phyloP scores from a whole-genome alignment of 768 basidiomycete genomes.

The Rhizopogon salebrosus region DNA sequence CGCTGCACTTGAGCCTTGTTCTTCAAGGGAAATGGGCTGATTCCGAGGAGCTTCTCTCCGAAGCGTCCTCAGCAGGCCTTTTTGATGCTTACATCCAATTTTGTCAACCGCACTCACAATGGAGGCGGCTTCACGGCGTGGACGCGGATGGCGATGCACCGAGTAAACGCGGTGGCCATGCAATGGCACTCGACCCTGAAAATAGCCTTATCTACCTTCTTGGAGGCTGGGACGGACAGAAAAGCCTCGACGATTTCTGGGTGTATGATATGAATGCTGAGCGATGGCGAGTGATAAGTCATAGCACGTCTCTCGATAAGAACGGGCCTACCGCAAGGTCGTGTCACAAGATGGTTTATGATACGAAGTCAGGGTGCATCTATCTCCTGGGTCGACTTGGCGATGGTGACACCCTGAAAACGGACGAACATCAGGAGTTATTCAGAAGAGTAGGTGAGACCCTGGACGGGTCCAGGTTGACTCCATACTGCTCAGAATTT shows the following conservation, averaged over 20 bases:
- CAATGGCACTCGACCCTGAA: slow-evolving; percentile 71
- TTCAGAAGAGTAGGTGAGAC: slow-evolving; percentile 21
- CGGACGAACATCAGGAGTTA: slow-evolving; percentile 29
- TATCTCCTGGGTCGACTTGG: slow-evolving; percentile 69
- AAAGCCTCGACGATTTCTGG: slow-evolving; percentile 78
- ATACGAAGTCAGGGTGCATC: slow-evolving; percentile 61
- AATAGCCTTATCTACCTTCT: slow-evolving; percentile 66
- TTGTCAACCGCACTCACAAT: slow-evolving; percentile 54
- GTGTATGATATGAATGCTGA: slow-evolving; percentile 55
- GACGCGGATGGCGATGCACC: slow-evolving; percentile 63
- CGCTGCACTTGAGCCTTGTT: slow-evolving; percentile 59
- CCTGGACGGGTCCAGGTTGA: slow-evolving; percentile 11
- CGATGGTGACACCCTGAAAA: slow-evolving; percentile 43
- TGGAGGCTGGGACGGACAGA: slow-evolving; percentile 75
- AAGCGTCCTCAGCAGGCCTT: slow-evolving; percentile 50
- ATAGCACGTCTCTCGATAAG: slow-evolving; percentile 46
- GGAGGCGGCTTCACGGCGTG: slow-evolving; percentile 56
- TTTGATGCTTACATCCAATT: slow-evolving; percentile 54
- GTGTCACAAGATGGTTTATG: slow-evolving; percentile 82
- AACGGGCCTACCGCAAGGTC: slow-evolving; percentile 69
- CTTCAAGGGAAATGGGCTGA: slow-evolving; percentile 59
- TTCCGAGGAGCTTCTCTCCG: slow-evolving; percentile 49
- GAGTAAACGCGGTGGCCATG: slow-evolving; percentile 68
- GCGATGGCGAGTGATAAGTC: slow-evolving; percentile 57
- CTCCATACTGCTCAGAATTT: slow-evolving; percentile 59